phyloP scores from a whole-genome alignment of 2,329 filamentous ascomycete species.

The Sphaerulina populicola region DNA sequence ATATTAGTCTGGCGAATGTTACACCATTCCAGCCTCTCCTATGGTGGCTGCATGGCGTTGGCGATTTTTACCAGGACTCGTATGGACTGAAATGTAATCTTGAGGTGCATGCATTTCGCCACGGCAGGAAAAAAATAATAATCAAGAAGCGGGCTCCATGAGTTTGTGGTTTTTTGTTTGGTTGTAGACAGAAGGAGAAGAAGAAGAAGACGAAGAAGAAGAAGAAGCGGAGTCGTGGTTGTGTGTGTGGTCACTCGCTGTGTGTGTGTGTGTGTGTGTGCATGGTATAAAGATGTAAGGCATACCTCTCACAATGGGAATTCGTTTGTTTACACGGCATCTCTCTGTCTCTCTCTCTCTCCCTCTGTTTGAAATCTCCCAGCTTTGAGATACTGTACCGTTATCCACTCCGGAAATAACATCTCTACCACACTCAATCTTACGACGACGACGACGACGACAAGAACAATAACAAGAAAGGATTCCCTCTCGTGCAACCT shows the following conservation, averaged over 20 bases:
- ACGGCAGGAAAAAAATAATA: neutral
- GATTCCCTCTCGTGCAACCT: slow-evolving; percentile 1
- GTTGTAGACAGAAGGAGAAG: no score
- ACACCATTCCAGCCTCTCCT: neutral
- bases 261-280: neutral
- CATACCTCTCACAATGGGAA: neutral
- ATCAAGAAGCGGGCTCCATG: neutral
- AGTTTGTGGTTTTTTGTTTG: neutral
- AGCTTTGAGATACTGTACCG: neutral
- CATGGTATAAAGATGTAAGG: neutral
- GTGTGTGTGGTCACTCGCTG: neutral
- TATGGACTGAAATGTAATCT: neutral
- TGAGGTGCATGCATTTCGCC: neutral
- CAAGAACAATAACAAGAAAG: neutral
- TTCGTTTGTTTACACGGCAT: neutral
- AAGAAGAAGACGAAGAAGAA: neutral
- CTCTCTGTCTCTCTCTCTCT: neutral
- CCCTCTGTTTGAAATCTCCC: neutral
- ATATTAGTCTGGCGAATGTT: neutral
- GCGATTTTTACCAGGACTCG: neutral
- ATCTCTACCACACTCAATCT: neutral
- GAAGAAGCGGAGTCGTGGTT: neutral
- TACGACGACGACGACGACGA: neutral
- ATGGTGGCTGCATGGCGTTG: slow-evolving; percentile 2
- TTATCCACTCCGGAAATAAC: neutral